A percentile compares a stretch with the other conserved stretches of the same genome.
These are phyloP conservation scores for Solanum arcanum DNA, from an alignment of 257 asterid genomes.

Conservation along the genomic window DNA sequence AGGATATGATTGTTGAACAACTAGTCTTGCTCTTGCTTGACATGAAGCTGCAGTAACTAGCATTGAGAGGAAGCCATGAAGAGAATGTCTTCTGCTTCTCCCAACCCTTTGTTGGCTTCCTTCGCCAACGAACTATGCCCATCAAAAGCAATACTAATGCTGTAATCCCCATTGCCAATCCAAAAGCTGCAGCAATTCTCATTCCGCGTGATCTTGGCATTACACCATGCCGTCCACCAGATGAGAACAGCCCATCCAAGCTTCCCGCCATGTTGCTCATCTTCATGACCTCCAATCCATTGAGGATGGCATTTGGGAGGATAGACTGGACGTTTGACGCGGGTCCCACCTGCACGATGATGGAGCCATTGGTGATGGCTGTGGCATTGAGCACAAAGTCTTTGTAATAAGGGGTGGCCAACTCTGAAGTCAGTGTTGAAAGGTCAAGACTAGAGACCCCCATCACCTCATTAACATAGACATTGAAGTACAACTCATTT, in stretches of 20 bases:
- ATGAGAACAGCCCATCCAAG: slow-evolving; percentile 69
- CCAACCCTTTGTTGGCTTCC: slow-evolving; percentile 40
- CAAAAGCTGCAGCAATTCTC: slow-evolving; percentile 45
- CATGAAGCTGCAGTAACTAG: slow-evolving; percentile 61
- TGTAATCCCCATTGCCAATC: slow-evolving; percentile 28
- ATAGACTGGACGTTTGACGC: slow-evolving; percentile 26
- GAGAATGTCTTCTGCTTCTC: slow-evolving; percentile 65
- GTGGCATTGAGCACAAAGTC: slow-evolving; percentile 74
- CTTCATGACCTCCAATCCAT: slow-evolving; percentile 89
- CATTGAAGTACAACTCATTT: slow-evolving; percentile 82
- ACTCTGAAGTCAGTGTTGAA: slow-evolving; percentile 56
- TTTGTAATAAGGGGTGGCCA: slow-evolving; percentile 59
- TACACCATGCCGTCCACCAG: slow-evolving; percentile 16
- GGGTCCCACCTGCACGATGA: slow-evolving; percentile 69
- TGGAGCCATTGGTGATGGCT: slow-evolving; percentile 30
- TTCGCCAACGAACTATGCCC: slow-evolving; percentile 15
- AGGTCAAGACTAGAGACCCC: slow-evolving; percentile 68
- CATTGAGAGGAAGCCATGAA: slow-evolving; percentile 79
- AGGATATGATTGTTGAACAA: slow-evolving; percentile 37
- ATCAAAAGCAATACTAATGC: slow-evolving; percentile 22
- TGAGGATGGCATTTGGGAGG: slow-evolving; percentile 68
- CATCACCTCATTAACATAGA: slow-evolving; percentile 44
- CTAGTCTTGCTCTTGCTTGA: slow-evolving; percentile 59
- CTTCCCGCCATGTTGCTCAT: slow-evolving; percentile 74
- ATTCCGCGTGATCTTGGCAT: slow-evolving; percentile 5